A percentile compares a stretch with the other conserved stretches of the same genome.
Conservation (phyloP, 2,329 filamentous ascomycete species). For the Diaporthe helianthi region DNA sequence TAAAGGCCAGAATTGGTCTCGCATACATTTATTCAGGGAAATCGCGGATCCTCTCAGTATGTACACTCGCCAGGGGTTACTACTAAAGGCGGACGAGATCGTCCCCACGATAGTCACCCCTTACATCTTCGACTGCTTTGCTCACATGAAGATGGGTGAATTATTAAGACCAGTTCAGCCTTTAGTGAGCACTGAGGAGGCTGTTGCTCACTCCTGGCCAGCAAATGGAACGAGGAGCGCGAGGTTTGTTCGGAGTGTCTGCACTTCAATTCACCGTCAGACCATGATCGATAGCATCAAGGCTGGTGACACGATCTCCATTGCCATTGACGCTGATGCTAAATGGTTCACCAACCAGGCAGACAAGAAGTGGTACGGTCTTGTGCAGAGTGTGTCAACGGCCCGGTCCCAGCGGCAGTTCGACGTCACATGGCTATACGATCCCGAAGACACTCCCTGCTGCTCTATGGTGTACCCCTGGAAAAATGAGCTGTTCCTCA, state of each 20-base stretch:
- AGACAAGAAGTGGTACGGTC: conserved; percentile 70
- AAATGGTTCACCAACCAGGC: conserved; percentile 62
- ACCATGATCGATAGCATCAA: conserved; percentile 46
- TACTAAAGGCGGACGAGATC: conserved; percentile 19
- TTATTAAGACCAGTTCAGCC: conserved; percentile 51
- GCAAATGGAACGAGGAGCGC: background rate
- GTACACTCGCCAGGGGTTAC: conserved; percentile 6
- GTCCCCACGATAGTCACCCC: conserved; percentile 71
- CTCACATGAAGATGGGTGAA: conserved; percentile 64
- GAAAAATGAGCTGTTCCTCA: conserved; percentile 77
- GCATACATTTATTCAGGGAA: conserved; percentile 63
- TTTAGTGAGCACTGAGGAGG: conserved; percentile 38
- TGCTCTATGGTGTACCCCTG: conserved; percentile 72
- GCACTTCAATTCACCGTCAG: conserved; percentile 27
- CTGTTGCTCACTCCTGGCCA: conserved; percentile 35
- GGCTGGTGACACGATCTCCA: conserved; percentile 59
- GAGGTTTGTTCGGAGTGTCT: background rate
- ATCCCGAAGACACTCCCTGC: conserved; percentile 74
- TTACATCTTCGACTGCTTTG: conserved; percentile 70
- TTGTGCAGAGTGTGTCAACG: conserved; percentile 65
- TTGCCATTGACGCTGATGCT: conserved; percentile 49
- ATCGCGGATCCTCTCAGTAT: conserved; percentile 38
- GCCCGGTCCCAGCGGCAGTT: conserved; percentile 50
- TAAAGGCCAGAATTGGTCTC: conserved; percentile 35
- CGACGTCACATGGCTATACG: conserved; percentile 77